These are phyloP conservation scores for Dissoconium aciculare DNA, from an alignment of 2,329 filamentous ascomycete genomes.

Conservation along the genomic window DNA sequence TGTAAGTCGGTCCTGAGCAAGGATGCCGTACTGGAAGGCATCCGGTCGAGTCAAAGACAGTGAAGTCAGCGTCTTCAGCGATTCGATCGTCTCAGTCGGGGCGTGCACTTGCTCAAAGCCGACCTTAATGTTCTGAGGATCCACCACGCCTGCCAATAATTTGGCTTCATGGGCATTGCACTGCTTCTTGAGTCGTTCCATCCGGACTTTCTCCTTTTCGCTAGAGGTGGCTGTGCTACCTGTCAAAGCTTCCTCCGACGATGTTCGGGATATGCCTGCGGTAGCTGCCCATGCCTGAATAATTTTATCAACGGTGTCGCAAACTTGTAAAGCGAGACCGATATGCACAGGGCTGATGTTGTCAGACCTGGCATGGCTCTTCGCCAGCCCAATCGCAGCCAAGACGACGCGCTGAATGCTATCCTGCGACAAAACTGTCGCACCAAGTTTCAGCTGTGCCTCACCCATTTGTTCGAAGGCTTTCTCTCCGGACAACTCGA, in stretches of 20 bases:
- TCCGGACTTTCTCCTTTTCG: conserved; percentile 7
- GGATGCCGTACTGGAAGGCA: conserved; percentile 88
- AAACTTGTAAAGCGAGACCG: conserved; percentile 13
- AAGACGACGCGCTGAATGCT: conserved; percentile 46
- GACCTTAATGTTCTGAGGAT: conserved; percentile 66
- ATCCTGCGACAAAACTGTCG: conserved; percentile 40
- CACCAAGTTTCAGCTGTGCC: too few relatives aligned
- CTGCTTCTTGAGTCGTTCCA: conserved; percentile 39
- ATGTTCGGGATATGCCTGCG: too few relatives aligned
- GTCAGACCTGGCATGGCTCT: conserved; percentile 21
- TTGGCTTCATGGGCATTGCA: conserved; percentile 69
- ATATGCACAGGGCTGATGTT: conserved; percentile 26
- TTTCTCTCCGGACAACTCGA: conserved; percentile 11
- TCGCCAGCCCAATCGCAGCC: conserved; percentile 36
- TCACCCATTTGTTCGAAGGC: conserved; percentile 12
- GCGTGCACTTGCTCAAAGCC: conserved; percentile 82
- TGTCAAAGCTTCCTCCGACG: conserved; percentile 4
- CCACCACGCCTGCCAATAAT: conserved; percentile 65
- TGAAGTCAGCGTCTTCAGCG: conserved; percentile 76
- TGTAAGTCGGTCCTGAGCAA: conserved; percentile 79
- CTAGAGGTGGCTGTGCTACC: conserved; percentile 6
- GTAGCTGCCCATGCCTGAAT: too few relatives aligned
- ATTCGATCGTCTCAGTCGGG: conserved; percentile 66
- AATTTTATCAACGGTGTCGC: background rate
- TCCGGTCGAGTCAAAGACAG: conserved; percentile 77